Base-by-base conservation (phyloP, 2,329 filamentous ascomycete species). In the Talaromyces sp. region DNA sequence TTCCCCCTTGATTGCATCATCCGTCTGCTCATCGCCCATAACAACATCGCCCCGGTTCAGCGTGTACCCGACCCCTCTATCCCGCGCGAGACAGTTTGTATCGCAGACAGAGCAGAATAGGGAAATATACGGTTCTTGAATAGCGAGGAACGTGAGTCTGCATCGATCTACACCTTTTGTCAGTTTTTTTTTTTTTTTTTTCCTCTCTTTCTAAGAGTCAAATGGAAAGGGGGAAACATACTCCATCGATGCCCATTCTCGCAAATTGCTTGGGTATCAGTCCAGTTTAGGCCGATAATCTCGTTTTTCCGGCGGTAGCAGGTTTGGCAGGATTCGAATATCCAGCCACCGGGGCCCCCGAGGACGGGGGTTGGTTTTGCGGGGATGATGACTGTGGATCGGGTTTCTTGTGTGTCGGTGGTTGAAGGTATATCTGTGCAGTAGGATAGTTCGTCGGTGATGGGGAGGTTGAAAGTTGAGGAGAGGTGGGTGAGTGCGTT, bases 71-170 rank as follows among this genome's bases (percentile, higher is more conserved):
- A 77, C 57, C 9, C 67, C 64, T 35, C 80, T 77, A 54, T 81
- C 78, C 51, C 76, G 77, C 8, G 84, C 46, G 31, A 61, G 64
- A 64, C 77, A 82, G 51, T 80, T 77, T 27, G 71, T 78, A 12
- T 69, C 75, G 65, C 83, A 86, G n/a, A 79, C 70, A 19, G 78
- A 77, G 67, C 83, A 86, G 55, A 75, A 76, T 65, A 83, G 84
- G 12, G 81, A 80, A 2, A 80, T 73, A 1, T 78, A 78, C 2
- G 83, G 82, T 35, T 79, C 76, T 66, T 84, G 82, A 7, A 85
- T 83, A 1, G 81, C 75, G 6, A 84, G 65, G 56, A 83, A 81
- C n/a, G 80, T 82, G 24, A 85, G 64, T 12, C 75, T 76, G 65
- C 83, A 86, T 38, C 83, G 76, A n/a, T 73, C 79, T 81, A 61